Evolutionary conservation across 345 rosid species (phyloP), one percentile per base, ranked within the genome.

Genomic region (Brassica incana): DNA sequence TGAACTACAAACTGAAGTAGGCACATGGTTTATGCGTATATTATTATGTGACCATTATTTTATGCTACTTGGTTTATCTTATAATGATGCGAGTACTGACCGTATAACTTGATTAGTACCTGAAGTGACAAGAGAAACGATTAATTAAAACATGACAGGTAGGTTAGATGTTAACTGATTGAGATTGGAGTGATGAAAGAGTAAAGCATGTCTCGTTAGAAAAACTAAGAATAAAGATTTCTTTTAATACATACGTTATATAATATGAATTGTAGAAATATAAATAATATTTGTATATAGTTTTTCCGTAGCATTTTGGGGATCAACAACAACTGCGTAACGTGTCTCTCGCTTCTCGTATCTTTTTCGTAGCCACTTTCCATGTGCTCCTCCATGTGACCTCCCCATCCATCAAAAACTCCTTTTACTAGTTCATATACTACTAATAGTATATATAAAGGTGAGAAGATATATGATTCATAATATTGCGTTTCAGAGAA

Each of bases 361-460:
- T 80, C 76, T 80, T 75, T 75, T 75, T 54, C 76, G 32, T 16
- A 61, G 73, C 83, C 75, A 80, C 73, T 43, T 27, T 72, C 85
- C 85, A 81, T 84, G 81, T 76, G 85, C 71, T 72, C 16, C 72
- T 75, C 79, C 85, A 84, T 84, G 83, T 84, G 85, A 84, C 74
- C 33, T 71, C 74, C 80, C 71, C 67, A 67, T 76, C 43, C 45
- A 33, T 66, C 68, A 59, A 36, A 29, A 68, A 45, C 16, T 36
- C 11, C 9, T 74, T 65, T 63, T 25, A 15, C 6, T 5, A 30
- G 43, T 54, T 56, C 72, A 67, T 54, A 69, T 23, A 23, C 25
- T 30, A 14, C 7, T 35, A 77, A 5, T 48, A 8, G 23, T 7
- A 32, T 32, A 29, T 14, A 32, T 8, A 52, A 52, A 30, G 1